These are phyloP conservation scores for Vaccinium myrtillus DNA, from an alignment of 148 eudicot genomes.

Conservation along the genomic window DNA sequence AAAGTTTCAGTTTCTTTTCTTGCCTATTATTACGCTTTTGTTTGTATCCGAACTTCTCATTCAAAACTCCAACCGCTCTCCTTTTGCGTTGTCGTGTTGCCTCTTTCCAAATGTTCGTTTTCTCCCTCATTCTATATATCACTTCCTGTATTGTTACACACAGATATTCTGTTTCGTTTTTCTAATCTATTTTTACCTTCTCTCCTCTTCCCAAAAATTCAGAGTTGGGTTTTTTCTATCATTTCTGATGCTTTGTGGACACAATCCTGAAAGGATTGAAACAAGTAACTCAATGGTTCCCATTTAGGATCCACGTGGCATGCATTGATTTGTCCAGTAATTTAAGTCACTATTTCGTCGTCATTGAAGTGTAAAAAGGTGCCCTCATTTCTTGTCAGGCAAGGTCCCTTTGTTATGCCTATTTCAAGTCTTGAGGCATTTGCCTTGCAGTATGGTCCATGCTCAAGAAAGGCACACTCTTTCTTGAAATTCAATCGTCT, in stretches of 20 bases:
- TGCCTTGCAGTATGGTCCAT: background rate
- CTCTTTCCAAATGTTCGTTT: background rate
- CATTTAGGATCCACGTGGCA: background rate
- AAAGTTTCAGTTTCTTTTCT: slow-evolving; percentile 8
- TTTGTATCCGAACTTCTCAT: background rate
- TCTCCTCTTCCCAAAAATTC: background rate
- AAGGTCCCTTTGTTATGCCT: background rate
- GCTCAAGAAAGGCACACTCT: background rate
- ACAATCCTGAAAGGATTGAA: background rate
- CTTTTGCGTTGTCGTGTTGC: background rate
- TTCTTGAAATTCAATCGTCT: background rate
- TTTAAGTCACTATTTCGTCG: background rate
- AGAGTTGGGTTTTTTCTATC: background rate
- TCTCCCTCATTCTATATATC: background rate
- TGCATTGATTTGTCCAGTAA: background rate
- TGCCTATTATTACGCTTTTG: background rate
- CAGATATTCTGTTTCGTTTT: background rate
- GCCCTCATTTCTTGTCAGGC: background rate
- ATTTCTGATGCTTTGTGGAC: background rate
- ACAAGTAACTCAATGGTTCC: background rate
- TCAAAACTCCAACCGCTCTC: background rate
- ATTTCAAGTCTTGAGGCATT: background rate
- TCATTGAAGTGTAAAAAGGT: background rate
- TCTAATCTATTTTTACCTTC: slow-evolving; percentile 2
- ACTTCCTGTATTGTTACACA: background rate